Base-by-base conservation (phyloP, 2,329 filamentous ascomycete species). In the Metarhizium sp. region DNA sequence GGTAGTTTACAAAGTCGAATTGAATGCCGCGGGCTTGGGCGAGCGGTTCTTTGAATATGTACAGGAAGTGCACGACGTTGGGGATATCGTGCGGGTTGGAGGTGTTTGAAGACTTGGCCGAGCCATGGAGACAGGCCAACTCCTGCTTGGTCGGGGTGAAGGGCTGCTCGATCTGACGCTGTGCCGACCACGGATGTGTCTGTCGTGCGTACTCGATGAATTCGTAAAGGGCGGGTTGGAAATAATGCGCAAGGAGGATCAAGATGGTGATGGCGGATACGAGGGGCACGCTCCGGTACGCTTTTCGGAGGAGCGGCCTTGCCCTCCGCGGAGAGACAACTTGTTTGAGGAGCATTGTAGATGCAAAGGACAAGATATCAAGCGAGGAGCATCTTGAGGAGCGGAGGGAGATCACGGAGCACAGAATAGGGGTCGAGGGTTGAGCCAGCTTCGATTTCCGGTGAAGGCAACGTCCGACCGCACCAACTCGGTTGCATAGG, bases 41-140 rank as follows among this genome's bases (percentile, higher is more conserved):
- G 18, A 58, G 30, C 6, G 58, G 58, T 20, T 54, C 47, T 16
- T 32, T 46, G 50, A 59, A 57, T 4, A 60, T 47, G 53, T 58
- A 59, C 4, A 59, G 55, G 56, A 59, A 60, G 49, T 58, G 57
- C 29, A 55, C 54, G 18, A 60, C 46, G 42, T 59, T 59, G 36
- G 59, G 59, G 30, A 60, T 59, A 3, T 53, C n/a, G 13, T 57
- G 43, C 11, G 32, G 38, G 14, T 50, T 49, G 16, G 58, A 51
- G 14, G 49, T 20, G 42, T 45, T 11, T 2, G 47, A 25, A 2
- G 40, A 14, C 8, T 47, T 30, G 2, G 38, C 29, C 0, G 45
- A 38, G 18, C 59, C 56, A 8, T 53, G 34, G 20, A 59, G 53
- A 36, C 59, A 60, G 18, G 38, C 46, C n/a, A 60, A 18, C 29